Evolutionary conservation across 768 basidiomycete genomes (phyloP), one percentile per base, ranked within the genome.

Genomic region (Tephrocybe sp.): DNA sequence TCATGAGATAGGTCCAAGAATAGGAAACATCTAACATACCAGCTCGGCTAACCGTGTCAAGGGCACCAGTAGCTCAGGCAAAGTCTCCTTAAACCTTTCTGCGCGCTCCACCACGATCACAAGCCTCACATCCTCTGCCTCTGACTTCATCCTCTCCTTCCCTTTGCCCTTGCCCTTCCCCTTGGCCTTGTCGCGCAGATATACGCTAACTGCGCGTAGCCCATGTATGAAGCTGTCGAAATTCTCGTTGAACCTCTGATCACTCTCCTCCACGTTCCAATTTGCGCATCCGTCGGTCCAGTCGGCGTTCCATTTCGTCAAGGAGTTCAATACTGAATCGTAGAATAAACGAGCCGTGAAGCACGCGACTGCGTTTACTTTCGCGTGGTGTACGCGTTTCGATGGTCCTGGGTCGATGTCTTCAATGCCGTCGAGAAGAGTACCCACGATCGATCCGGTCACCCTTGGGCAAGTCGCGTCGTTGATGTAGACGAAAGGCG

Each of bases 161-260:
- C 46, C 57, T 58, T 58, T 74, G 30, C 48, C 64, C 48, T 62
- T 67, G 9, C 50, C 59, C 25, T 56, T 63, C 32, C 31, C 45
- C 34, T 19, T 54, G 44, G 15, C 25, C 24, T 39, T 34, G 7
- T 42, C 30, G 50, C 46, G 54, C 34, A 75, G 50, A 39, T 67
- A 52, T 40, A 51, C 50, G 39, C 69, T 64, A 9, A 75, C 52
- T 44, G 74, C 68, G 31, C 72, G 66, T 45, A 91, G 61, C 0
- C 87, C 87, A 52, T 86, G 84, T n/a, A 89, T 51, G 55, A 90
- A 90, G 11, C 73, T 70, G 48, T 89, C 88, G 19, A 89, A 60
- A 49, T 70, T 83, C 27, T 86, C 83, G 58, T 84, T 88, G 69
- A 76, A 86, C 50, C 78, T 59, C 43, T 73, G 61, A 7, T 63